Base-by-base conservation (phyloP, 139 green algal genomes). In the Coccomyxa sp. region DNA sequence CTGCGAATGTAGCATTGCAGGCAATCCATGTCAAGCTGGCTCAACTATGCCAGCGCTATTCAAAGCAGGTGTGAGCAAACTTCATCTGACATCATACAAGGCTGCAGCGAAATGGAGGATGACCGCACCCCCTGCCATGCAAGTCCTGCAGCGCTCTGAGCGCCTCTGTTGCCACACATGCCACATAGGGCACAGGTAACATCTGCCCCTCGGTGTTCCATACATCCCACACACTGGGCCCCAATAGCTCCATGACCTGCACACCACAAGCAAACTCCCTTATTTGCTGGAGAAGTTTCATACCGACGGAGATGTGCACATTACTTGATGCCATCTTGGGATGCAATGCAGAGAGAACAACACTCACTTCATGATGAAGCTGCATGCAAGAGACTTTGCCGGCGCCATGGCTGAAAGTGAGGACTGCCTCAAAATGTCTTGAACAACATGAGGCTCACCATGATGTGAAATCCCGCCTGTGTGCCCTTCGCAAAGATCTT, bases 161-260 rank as follows among this genome's bases (percentile, higher is more conserved):
- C n/a, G 95, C 92, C 90, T 99, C 96, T 21, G 98, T 89, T 30
- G 96, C 96, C 30, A 99, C 97, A 89, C 96, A 99, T 0, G 96
- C 95, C 13, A 98, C 95, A 93, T 98, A 71, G 63, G 63, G 94
- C 84, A 95, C 92, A 13, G 89, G 92, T 91, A 99, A 96, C 66
- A 90, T 85, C 87, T 97, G 93, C 11, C 92, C 93, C 58, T 91
- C 86, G 57, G 88, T 88, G 83, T 98, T 99, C 95, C 94, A 98
- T 13, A 96, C 90, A 86, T 99, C 96, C 96, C 96, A 99, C 60
- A 99, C 84, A 82, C 90, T 96, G 23, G 93, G 94, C 1, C 96
- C 96, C 57, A 99, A 91, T 85, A 99, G 92, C 85, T 98, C 96
- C 94, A 99, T 98, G 23, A 98, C 92, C 94, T 98, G 88, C 16